Conservation (phyloP, 257 asterid genomes). For the Solanum acaule region DNA sequence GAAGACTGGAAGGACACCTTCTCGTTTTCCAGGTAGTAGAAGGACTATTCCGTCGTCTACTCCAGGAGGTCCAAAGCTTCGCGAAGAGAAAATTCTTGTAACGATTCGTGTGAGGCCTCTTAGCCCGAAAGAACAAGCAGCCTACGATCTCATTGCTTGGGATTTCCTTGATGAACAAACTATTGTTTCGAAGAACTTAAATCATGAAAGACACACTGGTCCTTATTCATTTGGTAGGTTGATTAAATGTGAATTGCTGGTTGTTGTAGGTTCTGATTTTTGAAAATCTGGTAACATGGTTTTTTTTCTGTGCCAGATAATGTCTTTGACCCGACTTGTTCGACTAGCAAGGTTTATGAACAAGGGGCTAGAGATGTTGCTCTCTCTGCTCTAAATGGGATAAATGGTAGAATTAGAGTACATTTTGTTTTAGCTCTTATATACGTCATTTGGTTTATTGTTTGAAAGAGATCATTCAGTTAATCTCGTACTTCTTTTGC, state of each 20-base stretch:
- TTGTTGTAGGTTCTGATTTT: not conserved
- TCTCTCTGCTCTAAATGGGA: conserved; percentile 80
- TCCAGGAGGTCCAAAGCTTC: conserved; percentile 50
- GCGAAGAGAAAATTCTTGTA: conserved; percentile 83
- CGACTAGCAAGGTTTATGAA: conserved; percentile 71
- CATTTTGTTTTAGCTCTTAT: not conserved
- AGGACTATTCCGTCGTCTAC: conserved; percentile 59
- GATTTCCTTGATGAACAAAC: conserved; percentile 54
- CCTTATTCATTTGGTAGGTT: conserved; percentile 59
- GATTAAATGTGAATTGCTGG: not conserved
- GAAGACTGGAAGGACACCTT: conserved; percentile 26
- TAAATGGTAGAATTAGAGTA: conserved; percentile 47
- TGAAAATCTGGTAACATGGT: not conserved
- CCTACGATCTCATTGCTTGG: conserved; percentile 88
- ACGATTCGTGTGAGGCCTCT: conserved; percentile 89
- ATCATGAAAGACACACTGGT: conserved; percentile 67
- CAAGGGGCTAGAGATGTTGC: conserved; percentile 93
- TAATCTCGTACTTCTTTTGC: conserved; percentile 10
- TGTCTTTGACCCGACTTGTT: conserved; percentile 63
- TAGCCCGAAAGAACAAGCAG: conserved; percentile 72
- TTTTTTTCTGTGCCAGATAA: conserved; percentile 43
- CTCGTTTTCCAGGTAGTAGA: conserved; percentile 24
- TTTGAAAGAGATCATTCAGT: not conserved
- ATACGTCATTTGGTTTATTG: not conserved
- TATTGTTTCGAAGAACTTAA: conserved; percentile 68